Evolutionary conservation across 2,329 filamentous ascomycete genomes (phyloP).

Genomic region (Monosporascus sp.): DNA sequence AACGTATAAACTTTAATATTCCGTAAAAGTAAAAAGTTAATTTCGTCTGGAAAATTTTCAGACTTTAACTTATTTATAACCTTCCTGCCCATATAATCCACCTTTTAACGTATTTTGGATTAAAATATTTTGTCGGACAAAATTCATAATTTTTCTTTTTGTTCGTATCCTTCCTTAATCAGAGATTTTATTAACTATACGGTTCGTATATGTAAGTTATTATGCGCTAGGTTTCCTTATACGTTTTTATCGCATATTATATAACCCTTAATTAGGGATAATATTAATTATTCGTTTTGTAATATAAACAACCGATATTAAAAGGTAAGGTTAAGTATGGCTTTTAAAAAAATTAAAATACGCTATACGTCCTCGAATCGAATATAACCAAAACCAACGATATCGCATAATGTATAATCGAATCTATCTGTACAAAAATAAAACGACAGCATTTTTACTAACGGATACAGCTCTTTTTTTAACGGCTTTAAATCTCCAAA

Average conservation of each 20-base stretch:
- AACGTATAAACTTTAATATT: constrained; percentile 26
- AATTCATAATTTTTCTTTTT: constrained; percentile 27
- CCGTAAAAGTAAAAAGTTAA: constrained; percentile 17
- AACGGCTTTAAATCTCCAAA: constrained; percentile 23
- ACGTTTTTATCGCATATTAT: constrained; percentile 27
- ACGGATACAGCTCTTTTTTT: constrained; percentile 30
- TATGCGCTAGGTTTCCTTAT: constrained; percentile 31
- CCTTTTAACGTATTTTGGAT: constrained; percentile 20
- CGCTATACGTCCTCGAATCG: constrained; percentile 19
- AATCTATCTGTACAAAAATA: constrained; percentile 34
- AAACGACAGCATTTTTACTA: constrained; percentile 32
- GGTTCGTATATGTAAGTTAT: constrained; percentile 27
- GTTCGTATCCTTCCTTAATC: constrained; percentile 14
- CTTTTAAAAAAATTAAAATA: constrained; percentile 22
- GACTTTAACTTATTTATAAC: constrained; percentile 16
- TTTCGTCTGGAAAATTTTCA: constrained; percentile 17
- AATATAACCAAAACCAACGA: constrained; percentile 26
- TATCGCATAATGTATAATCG: constrained; percentile 33
- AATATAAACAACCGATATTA: constrained; percentile 26
- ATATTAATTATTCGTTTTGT: constrained; percentile 20
- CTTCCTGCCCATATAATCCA: constrained; percentile 9
- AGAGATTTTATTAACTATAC: constrained; percentile 25
- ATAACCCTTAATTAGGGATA: constrained; percentile 28
- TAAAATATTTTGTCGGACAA: constrained; percentile 31
- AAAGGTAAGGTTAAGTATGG: constrained; percentile 20